Percentiles rank a stretch among this genome's conserved stretches.
Conservation (phyloP, 2,329 filamentous ascomycete species). For the Botrytis fabae region DNA sequence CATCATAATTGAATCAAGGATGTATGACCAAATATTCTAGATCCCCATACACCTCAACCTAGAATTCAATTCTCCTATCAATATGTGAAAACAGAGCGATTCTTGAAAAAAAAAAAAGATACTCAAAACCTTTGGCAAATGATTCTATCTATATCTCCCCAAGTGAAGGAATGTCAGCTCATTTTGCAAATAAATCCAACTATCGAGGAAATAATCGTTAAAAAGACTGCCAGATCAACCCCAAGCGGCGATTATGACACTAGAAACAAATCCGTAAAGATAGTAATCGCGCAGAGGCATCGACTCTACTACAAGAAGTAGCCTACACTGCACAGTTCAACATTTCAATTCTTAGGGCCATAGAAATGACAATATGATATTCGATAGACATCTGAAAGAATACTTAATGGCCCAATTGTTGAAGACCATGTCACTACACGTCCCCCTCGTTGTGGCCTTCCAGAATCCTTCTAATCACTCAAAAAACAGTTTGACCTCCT, state of each 20-base stretch:
- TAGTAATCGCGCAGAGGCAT: not conserved
- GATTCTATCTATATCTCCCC: no score
- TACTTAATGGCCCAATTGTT: not conserved
- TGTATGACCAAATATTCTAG: no score
- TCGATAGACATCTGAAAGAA: not conserved
- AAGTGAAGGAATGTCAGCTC: not conserved
- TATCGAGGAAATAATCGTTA: not conserved
- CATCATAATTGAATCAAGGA: no score
- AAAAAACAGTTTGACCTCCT: slow-evolving; percentile 15
- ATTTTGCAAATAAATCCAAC: not conserved
- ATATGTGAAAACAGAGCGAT: no score
- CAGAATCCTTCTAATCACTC: not conserved
- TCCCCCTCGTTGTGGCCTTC: no score
- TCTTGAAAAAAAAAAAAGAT: not conserved
- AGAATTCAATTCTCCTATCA: no score
- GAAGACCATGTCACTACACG: no score
- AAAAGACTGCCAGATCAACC: not conserved
- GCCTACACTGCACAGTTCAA: not conserved
- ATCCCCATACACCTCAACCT: not conserved
- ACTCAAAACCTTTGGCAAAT: not conserved
- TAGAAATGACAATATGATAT: not conserved
- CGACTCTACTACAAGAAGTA: not conserved
- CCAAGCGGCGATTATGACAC: not conserved
- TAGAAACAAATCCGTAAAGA: not conserved
- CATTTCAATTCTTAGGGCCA: not conserved